These are phyloP conservation scores for Apiospora phragmitis DNA, from an alignment of 2,329 filamentous ascomycete species.

Conservation along the genomic window DNA sequence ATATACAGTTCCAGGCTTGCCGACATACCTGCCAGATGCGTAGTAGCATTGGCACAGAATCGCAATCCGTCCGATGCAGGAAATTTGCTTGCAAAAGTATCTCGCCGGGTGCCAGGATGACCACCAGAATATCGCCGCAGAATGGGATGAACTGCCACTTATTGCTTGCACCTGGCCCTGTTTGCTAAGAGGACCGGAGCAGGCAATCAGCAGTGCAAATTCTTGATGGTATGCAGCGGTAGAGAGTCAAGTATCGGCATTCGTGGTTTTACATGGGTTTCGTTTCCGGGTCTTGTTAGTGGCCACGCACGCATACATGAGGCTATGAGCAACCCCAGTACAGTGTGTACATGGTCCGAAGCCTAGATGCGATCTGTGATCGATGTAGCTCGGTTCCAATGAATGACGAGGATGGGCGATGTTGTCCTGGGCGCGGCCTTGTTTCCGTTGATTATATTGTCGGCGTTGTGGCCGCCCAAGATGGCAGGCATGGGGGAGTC, in stretches of 20 bases:
- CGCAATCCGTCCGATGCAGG: background rate
- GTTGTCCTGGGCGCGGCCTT: background rate
- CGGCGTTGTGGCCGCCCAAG: background rate
- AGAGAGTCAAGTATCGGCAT: background rate
- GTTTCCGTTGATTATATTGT: background rate
- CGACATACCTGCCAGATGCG: background rate
- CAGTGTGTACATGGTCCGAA: background rate
- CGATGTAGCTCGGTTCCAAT: background rate
- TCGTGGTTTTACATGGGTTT: background rate
- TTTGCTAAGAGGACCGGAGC: background rate
- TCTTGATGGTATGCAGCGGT: background rate
- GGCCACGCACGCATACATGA: background rate
- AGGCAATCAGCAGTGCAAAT: background rate
- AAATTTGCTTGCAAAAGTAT: background rate
- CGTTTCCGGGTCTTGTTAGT: background rate
- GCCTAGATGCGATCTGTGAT: background rate
- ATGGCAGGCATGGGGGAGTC: background rate
- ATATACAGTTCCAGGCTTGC: slow-evolving; percentile 1
- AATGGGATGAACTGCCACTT: background rate
- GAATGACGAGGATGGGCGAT: background rate
- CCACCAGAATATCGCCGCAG: background rate
- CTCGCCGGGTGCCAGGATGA: background rate
- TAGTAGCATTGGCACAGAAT: background rate
- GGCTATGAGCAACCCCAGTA: background rate
- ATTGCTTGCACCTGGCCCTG: background rate